Evolutionary conservation across 805 yeast genomes (phyloP), one percentile per base, ranked within the genome.

Genomic region (Starmerella bombicola): DNA sequence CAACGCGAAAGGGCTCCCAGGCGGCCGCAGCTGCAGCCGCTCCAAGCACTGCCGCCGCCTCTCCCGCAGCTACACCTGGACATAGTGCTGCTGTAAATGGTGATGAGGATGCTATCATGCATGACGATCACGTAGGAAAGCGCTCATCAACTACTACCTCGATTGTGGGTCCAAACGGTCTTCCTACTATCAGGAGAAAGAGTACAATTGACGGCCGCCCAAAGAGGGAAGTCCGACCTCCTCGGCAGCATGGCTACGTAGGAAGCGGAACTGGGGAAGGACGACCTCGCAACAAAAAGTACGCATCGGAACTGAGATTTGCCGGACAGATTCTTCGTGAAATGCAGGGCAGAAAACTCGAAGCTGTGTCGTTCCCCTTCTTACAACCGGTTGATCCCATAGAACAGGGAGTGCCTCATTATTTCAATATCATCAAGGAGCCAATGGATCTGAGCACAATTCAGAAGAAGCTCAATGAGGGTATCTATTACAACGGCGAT

Each of bases 381-480:
- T 62, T 88, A 55, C 79, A 73, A 44, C 97, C 98, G 1, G 98
- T 91, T 31, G 97, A 91, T 60, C 91, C 95, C 0, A 85, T 86
- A 24, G 93, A 95, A 13, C 70, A 88, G 55, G 84, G 83, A 54
- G 78, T 93, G 51, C 98, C 98, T 22, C 75, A 85, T 33, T 91
- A 91, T 60, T 73, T 73, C 51, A 93, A 88, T 53, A 66, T 83
- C 42, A 78, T 91, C 43, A 84, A 83, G 61, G 73, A 76, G 53
- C 98, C 98, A 45, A 91, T 91, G 97, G 98, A 91, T 62, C 68
- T 91, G 51, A 76, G 88, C 24, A 84, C 96, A 0, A 71, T 88
- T 42, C 78, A 77, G 53, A 70, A 74, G 43, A 88, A 86, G 58
- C 67, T 84, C 49, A 74, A 77, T 46, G 84, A 83, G 60, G 86